Base-by-base conservation (phyloP, 305 asterid genomes). In the Fraxinus latifolia region DNA sequence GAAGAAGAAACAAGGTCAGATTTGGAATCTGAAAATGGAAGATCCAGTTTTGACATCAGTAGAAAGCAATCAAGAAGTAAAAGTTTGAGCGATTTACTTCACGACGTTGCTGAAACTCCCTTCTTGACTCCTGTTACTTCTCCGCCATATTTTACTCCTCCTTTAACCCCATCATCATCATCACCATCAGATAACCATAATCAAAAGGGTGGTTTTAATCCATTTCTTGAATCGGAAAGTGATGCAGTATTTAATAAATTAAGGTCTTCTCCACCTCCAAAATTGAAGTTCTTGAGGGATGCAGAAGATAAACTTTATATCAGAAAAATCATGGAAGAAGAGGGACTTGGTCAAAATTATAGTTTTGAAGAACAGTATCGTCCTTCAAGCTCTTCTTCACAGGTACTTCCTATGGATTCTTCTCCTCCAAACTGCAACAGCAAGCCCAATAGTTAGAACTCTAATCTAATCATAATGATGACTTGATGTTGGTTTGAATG, bases 1-100 rank as follows among this genome's bases (percentile, higher is more conserved):
- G 87, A 85, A 72, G 91, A 89, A 62, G 91, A 89, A 84, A 89
- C 90, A 0, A 89, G 79, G 55, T 90, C 87, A 50, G 91, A 89
- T 80, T 76, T 89, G 88, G 90, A 89, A 23, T 87, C 90, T 80
- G 91, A 87, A 70, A 88, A 87, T 80, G 89, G 87, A 0, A 85
- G 80, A 85, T 78, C 90, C 3, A 84, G 81, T 11, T 29, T 68
- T 5, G 21, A 68, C 37, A 83, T 76, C 60, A 78, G 87, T 68
- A 79, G 85, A 9, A 85, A 82, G 65, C 79, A 80, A 68, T 82
- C 90, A 72, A 83, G 89, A 75, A 81, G 82, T n/a, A 84, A 81
- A 36, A 86, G 88, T 76, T 80, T 86, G 11, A 84, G 86, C 70
- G 90, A 86, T 47, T 29, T 87, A 1, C 76, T 85, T 80, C 82